These are phyloP conservation scores for Fraxinus velutina DNA, from an alignment of 305 asterid species.

Conservation along the genomic window DNA sequence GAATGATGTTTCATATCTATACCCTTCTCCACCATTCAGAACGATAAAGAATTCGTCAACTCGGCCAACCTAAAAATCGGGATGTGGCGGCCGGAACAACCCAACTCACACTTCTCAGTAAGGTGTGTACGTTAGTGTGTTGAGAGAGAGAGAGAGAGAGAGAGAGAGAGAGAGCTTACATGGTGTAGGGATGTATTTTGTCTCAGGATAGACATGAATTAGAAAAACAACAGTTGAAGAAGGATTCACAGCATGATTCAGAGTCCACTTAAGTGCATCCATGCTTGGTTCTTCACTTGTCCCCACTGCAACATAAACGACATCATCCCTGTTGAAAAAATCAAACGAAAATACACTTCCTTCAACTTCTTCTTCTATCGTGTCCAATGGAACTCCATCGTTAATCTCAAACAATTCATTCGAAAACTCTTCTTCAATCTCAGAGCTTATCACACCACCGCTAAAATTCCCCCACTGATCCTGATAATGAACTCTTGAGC, in stretches of 20 bases:
- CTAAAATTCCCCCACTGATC: slow-evolving; percentile 10
- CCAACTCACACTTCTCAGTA: background rate
- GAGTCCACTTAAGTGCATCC: slow-evolving; percentile 68
- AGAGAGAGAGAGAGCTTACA: slow-evolving; percentile 32
- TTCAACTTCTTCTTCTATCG: slow-evolving; percentile 36
- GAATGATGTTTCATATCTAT: background rate
- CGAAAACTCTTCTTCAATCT: slow-evolving; percentile 45
- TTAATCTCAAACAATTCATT: slow-evolving; percentile 22
- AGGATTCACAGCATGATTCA: slow-evolving; percentile 26
- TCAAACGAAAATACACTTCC: slow-evolving; percentile 37
- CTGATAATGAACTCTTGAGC: slow-evolving; percentile 21
- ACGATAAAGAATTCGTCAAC: background rate
- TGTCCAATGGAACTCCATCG: slow-evolving; percentile 8
- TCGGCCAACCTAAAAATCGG: background rate
- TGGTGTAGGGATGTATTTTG: slow-evolving; percentile 62
- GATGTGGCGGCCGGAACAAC: background rate
- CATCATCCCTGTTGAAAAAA: slow-evolving; percentile 28
- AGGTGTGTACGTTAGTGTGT: background rate
- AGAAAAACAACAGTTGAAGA: slow-evolving; percentile 45
- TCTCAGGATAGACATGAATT: slow-evolving; percentile 60
- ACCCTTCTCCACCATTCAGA: background rate
- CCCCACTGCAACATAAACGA: slow-evolving; percentile 53
- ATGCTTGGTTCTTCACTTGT: slow-evolving; percentile 46
- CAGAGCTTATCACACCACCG: slow-evolving; percentile 21
- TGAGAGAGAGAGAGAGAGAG: background rate